phyloP scores from a whole-genome alignment of 148 eudicot species.

The Dysphania ambrosioides region DNA sequence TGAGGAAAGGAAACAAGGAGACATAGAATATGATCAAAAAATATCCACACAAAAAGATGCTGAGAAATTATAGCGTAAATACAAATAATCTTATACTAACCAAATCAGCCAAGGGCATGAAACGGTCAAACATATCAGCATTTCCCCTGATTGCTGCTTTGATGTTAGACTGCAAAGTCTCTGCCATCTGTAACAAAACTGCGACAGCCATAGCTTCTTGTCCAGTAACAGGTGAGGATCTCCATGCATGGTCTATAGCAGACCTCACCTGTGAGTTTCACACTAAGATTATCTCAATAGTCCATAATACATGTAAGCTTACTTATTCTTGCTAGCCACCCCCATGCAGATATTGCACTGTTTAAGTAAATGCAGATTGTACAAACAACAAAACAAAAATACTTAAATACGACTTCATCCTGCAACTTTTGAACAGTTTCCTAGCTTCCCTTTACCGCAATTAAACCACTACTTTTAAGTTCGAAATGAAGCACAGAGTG shows the following conservation, averaged over 20 bases:
- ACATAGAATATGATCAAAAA: slow-evolving; percentile 15
- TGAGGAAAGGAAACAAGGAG: slow-evolving; percentile 9
- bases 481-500: background rate
- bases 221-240: slow-evolving; percentile 62
- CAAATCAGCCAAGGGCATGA: slow-evolving; percentile 73
- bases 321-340: background rate
- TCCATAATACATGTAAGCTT: background rate
- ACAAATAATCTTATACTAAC: slow-evolving; percentile 35
- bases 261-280: slow-evolving; percentile 55
- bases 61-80: slow-evolving; percentile 22
- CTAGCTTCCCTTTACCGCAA: background rate
- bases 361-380: background rate
- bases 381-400: background rate
- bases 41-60: slow-evolving; percentile 17
- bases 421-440: background rate
- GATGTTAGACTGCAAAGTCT: slow-evolving; percentile 53
- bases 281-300: slow-evolving; percentile 7
- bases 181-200: slow-evolving; percentile 54
- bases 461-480: background rate
- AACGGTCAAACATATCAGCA: slow-evolving; percentile 59
- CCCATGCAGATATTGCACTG: background rate
- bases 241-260: slow-evolving; percentile 56
- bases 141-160: slow-evolving; percentile 75
- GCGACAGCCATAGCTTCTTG: slow-evolving; percentile 75
- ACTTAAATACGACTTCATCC: background rate